Percentiles rank a stretch among this genome's conserved stretches.
Conservation (phyloP, 2,329 filamentous ascomycete species). For the Botrytis aclada region DNA sequence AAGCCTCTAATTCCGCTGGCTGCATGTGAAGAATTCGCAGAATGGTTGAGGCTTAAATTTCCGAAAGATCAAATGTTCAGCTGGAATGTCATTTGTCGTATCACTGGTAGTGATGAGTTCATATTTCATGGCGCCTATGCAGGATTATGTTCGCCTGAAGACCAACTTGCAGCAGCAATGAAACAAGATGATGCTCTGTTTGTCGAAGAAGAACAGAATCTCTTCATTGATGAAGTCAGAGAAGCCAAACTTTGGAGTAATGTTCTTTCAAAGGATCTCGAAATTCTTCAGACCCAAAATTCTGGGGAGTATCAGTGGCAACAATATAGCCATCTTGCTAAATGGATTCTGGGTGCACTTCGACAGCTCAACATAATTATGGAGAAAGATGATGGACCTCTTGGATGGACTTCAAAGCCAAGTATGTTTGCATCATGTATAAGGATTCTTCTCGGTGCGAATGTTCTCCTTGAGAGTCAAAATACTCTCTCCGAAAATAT, state of each 20-base stretch:
- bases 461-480: conserved; percentile 11
- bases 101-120: conserved; percentile 25
- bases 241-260: conserved; percentile 67
- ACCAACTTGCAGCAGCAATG: conserved; percentile 47
- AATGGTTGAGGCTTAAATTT: conserved; percentile 22
- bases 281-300: background rate
- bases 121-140: background rate
- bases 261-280: conserved; percentile 39
- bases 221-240: conserved; percentile 81
- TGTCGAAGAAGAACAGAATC: conserved; percentile 84
- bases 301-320: background rate
- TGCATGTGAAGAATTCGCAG: conserved; percentile 21
- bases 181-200: conserved; percentile 69
- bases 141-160: conserved; percentile 37
- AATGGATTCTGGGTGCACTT: conserved; percentile 46
- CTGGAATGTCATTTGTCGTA: conserved; percentile 24
- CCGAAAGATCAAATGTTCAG: conserved; percentile 12
- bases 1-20: conserved; percentile 41
- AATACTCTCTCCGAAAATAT: background rate
- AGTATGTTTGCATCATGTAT: conserved; percentile 62
- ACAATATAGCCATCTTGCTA: background rate
- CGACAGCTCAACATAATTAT: conserved; percentile 25
- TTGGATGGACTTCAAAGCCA: conserved; percentile 70
- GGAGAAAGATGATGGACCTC: conserved; percentile 54
- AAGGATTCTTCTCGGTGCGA: conserved; percentile 41